Conservation (phyloP, 495 filamentous ascomycete species). For the Tuber calosporum region DNA sequence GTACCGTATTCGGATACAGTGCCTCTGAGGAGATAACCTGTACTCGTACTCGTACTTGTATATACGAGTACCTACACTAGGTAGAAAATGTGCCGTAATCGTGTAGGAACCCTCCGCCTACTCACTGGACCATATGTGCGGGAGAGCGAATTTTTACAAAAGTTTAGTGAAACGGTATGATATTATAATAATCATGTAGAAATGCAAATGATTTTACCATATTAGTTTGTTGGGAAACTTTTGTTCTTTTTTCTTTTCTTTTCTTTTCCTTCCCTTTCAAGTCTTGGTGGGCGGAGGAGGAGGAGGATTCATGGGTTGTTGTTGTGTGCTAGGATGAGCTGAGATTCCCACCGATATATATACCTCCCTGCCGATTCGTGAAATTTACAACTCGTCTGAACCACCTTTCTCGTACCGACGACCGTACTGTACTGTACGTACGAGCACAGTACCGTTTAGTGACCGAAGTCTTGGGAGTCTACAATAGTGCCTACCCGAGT, state of each 20-base stretch:
- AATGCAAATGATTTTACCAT: neutral
- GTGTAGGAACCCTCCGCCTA: neutral
- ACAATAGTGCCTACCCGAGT: neutral
- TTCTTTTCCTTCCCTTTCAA: neutral
- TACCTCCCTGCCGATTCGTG: neutral
- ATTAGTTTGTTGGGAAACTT: neutral
- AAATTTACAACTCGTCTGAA: neutral
- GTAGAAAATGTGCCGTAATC: too few species aligned
- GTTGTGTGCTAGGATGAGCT: neutral
- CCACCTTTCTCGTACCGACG: too few species aligned
- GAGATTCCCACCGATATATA: conserved; percentile 2
- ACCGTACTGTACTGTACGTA: too few species aligned
- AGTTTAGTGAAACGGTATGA: neutral
- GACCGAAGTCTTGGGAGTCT: neutral
- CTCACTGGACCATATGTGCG: neutral
- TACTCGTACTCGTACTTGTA: too few species aligned
- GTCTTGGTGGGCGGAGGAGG: neutral
- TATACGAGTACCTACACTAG: neutral
- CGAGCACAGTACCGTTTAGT: neutral
- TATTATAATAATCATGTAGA: too few species aligned
- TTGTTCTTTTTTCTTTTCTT: neutral
- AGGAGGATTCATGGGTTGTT: neutral
- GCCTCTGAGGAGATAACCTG: too few species aligned
- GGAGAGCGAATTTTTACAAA: conserved; percentile 4
- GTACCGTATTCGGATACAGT: too few species aligned